phyloP scores from a whole-genome alignment of 306 rosid species.

The Fragaria iinumae region DNA sequence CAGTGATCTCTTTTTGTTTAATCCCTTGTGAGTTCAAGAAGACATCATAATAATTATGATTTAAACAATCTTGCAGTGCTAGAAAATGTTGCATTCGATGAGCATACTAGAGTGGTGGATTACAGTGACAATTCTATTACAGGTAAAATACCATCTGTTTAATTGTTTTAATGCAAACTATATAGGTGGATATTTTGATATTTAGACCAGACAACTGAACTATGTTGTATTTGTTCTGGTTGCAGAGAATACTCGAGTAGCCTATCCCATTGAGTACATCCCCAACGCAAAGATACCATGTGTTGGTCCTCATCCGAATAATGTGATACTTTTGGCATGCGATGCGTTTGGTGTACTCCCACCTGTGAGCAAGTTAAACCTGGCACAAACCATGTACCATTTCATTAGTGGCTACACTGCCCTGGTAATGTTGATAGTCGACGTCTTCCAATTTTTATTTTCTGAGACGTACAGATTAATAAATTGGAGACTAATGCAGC shows the following conservation, averaged over 20 bases:
- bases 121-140: slow-evolving; percentile 73
- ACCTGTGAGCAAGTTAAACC: too few relatives aligned
- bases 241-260: slow-evolving; percentile 82
- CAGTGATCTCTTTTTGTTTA: not conserved
- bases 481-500: not conserved
- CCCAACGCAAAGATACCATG: slow-evolving; percentile 82
- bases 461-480: not conserved
- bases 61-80: slow-evolving; percentile 38
- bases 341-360: too few relatives aligned
- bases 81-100: slow-evolving; percentile 86
- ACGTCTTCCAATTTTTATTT: not conserved
- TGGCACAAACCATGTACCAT: slow-evolving; percentile 64
- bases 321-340: too few relatives aligned
- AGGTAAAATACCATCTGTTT: slow-evolving; percentile 37
- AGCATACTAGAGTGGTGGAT: slow-evolving; percentile 77
- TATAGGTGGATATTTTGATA: not conserved
- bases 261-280: slow-evolving; percentile 82
- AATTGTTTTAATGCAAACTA: not conserved
- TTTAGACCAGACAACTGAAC: not conserved
- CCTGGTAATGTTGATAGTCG: slow-evolving; percentile 44
- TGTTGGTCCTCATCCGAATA: too few relatives aligned
- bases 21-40: not conserved
- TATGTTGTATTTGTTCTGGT: not conserved
- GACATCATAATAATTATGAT: not conserved
- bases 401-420: slow-evolving; percentile 97